Evolutionary conservation across 129 eudicot genomes (phyloP).

Genomic region (Daucus carota): DNA sequence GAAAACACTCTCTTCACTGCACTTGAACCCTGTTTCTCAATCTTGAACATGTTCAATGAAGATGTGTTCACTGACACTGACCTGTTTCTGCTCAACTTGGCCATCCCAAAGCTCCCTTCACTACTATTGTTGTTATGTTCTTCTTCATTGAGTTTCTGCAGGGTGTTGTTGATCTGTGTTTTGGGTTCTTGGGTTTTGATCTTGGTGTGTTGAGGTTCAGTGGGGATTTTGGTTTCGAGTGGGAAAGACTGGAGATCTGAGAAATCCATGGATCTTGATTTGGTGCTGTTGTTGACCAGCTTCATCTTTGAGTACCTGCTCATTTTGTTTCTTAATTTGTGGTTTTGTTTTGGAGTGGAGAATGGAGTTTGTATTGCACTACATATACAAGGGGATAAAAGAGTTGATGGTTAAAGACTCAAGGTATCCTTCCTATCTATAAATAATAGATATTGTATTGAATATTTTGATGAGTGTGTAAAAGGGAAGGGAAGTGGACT

Average conservation of each 20-base stretch:
- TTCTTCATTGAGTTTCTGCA: slow-evolving; percentile 13
- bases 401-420: neutral
- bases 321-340: slow-evolving; percentile 23
- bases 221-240: slow-evolving; percentile 5
- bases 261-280: slow-evolving; percentile 47
- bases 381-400: neutral
- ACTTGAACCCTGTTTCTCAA: slow-evolving; percentile 30
- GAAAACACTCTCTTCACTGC: slow-evolving; percentile 48
- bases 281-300: slow-evolving; percentile 16
- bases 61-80: slow-evolving; percentile 27
- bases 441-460: too few relatives aligned
- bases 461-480: too few relatives aligned
- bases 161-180: slow-evolving; percentile 13
- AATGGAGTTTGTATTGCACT: neutral
- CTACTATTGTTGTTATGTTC: neutral
- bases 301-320: slow-evolving; percentile 53
- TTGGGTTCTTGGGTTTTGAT: slow-evolving; percentile 18
- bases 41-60: slow-evolving; percentile 20
- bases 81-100: slow-evolving; percentile 29
- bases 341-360: neutral
- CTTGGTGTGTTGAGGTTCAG: neutral
- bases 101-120: slow-evolving; percentile 15
- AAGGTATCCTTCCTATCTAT: neutral
- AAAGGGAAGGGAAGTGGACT: too few relatives aligned
- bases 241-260: slow-evolving; percentile 38